Evolutionary conservation across 1,284 basidiomycete species (phyloP).

Genomic region (Ustilago crameri): DNA sequence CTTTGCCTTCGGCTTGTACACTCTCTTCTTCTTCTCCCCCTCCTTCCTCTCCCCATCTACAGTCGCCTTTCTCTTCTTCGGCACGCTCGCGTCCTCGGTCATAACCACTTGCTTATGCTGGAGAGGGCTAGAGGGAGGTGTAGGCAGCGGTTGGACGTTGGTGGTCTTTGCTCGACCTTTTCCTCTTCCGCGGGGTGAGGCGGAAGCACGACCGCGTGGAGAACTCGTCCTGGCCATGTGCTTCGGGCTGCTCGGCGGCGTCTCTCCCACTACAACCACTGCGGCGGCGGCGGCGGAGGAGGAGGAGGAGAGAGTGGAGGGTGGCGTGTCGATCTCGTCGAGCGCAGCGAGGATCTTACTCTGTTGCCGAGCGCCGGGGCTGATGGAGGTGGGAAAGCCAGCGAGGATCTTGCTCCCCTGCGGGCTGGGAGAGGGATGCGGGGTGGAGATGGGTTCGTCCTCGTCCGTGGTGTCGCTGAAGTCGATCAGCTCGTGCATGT

Average conservation of each 20-base stretch:
- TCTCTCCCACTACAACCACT: neutral
- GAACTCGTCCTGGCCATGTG: conserved; percentile 2
- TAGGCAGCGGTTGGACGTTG: neutral
- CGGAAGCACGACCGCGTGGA: conserved; percentile 13
- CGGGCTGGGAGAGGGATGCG: neutral
- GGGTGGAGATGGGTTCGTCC: conserved; percentile 2
- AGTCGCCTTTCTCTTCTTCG: neutral
- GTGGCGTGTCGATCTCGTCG: too few relatives aligned
- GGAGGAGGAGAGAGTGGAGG: too few relatives aligned
- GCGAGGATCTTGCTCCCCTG: neutral
- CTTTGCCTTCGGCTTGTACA: neutral
- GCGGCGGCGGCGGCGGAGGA: too few relatives aligned
- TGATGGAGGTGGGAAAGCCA: too few relatives aligned
- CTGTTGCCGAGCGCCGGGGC: too few relatives aligned
- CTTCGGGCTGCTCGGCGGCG: neutral
- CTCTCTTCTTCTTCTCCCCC: conserved; percentile 1
- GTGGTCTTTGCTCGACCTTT: neutral
- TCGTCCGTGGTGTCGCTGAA: conserved; percentile 19
- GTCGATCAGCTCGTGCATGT: conserved; percentile 14
- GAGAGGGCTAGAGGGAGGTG: neutral
- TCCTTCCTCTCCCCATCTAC: neutral
- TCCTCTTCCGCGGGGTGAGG: neutral
- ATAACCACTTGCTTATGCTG: too few relatives aligned
- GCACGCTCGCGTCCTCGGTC: neutral
- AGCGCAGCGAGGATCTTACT: too few relatives aligned